Evolutionary conservation across 805 yeast genomes (phyloP), one percentile per base, ranked within the genome.

Genomic region (Ogataea nitratoaversa): DNA sequence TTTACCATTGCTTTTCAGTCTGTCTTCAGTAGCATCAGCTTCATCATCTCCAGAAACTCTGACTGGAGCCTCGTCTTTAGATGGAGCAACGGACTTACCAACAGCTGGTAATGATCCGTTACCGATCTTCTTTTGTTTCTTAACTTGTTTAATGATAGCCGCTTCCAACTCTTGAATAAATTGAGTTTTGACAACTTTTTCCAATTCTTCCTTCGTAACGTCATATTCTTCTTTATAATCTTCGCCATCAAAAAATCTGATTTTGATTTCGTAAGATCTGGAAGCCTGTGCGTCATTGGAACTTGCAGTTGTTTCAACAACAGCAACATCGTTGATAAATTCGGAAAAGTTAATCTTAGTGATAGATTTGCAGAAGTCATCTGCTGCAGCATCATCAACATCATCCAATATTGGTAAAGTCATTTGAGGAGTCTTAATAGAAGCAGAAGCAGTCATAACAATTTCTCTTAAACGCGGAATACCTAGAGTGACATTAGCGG

Each of bases 391-490:
- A 62, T 91, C 96, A 34, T 75, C 72, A 39, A 95, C 93, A 55
- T 85, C 95, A 27, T 72, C 67, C 56, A 78, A 69, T 34, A 93
- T 73, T 20, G 99, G 99, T 53, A 93, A 70, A 3, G 93, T 79
- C 99, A 93, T 93, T 69, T 93, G 98, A 33, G 99, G 99, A n/a
- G 99, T 93, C 71, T 88, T 87, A 59, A 93, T 93, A 35, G 84
- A 68, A 18, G 96, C 80, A 44, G 96, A 87, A 17, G 99, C 99
- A 11, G 99, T 95, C 99, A 93, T 93, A 62, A 93, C 89, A 65
- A 93, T 93, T 76, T 93, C 99, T 79, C 99, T 84, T 87, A 93
- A 82, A 79, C 99, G 96, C 31, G 99, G 99, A 61, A 93, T 93
- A 84, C 99, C 99, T 57, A 93, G 75, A 0, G 99, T 93, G 49